These are phyloP conservation scores for Yarrowia galli DNA, from an alignment of 1,139 yeast genomes.

Conservation along the genomic window DNA sequence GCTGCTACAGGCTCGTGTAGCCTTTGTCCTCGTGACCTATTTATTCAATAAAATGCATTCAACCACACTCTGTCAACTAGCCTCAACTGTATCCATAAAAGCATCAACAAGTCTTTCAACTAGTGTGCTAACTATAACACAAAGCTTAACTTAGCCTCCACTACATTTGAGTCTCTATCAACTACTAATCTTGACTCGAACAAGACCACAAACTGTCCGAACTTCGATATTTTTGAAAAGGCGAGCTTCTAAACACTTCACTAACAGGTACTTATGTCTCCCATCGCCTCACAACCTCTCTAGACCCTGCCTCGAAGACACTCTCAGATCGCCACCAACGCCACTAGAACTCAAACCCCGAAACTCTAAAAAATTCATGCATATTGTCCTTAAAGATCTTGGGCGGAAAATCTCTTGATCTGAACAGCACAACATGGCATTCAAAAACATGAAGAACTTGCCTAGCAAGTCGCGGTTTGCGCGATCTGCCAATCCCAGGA, in stretches of 20 bases:
- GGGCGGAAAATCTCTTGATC: slow-evolving; percentile 13
- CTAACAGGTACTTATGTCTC: no score
- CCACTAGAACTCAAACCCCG: not conserved
- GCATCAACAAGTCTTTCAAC: not conserved
- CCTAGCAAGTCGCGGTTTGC: slow-evolving; percentile 9
- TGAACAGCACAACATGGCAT: slow-evolving; percentile 13
- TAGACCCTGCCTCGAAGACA: not conserved
- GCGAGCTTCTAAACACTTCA: no score
- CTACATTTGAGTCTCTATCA: no score
- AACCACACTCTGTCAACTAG: not conserved
- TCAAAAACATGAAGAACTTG: slow-evolving; percentile 26
- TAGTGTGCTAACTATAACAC: no score
- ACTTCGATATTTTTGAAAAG: no score
- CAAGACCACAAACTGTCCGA: no score
- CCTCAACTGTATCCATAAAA: no score
- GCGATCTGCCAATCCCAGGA: slow-evolving; percentile 1
- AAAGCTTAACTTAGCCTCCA: no score
- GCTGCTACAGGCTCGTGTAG: no score
- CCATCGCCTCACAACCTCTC: no score
- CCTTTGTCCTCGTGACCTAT: not conserved
- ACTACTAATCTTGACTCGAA: no score
- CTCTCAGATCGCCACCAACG: not conserved
- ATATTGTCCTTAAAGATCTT: not conserved
- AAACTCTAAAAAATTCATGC: slow-evolving; percentile 20
- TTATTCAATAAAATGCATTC: slow-evolving; percentile 6